A percentile compares a stretch with the other conserved stretches of the same genome.
phyloP scores from a whole-genome alignment of 371 early-diverging fungal genomes.

The Mortierella sp. region DNA sequence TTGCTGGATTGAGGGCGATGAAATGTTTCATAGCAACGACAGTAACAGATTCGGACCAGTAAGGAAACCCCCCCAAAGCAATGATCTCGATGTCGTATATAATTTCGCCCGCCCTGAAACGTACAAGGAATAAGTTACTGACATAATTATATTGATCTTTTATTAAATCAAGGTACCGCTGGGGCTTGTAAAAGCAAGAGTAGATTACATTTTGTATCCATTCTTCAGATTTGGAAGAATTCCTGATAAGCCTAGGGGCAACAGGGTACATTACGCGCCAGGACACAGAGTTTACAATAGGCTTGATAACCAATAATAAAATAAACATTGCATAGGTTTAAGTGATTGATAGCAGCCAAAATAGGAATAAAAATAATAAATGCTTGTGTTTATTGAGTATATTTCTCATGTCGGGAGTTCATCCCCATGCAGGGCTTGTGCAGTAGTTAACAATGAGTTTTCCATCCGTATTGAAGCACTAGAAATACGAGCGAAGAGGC shows the following conservation, averaged over 20 bases:
- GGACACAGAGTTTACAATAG: constrained; percentile 47
- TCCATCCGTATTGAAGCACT: constrained; percentile 87
- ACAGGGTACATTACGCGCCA: constrained; percentile 47
- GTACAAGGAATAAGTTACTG: background rate
- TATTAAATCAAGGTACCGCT: constrained; percentile 34
- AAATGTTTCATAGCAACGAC: constrained; percentile 86
- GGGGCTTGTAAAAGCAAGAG: constrained; percentile 35
- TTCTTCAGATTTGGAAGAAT: constrained; percentile 45
- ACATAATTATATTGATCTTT: background rate
- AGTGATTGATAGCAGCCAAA: background rate
- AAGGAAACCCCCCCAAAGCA: constrained; percentile 28
- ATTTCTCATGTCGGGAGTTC: constrained; percentile 16
- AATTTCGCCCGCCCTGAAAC: constrained; percentile 5
- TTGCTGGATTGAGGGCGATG: constrained; percentile 95
- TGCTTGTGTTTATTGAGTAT: constrained; percentile 15
- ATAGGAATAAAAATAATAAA: background rate
- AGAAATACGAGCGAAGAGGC: constrained; percentile 2
- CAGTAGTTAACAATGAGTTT: constrained; percentile 91
- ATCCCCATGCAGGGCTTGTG: constrained; percentile 93
- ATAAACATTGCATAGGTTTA: background rate
- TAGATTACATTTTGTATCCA: constrained; percentile 45
- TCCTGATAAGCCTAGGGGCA: constrained; percentile 33
- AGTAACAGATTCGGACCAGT: constrained; percentile 91
- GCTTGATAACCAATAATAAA: constrained; percentile 25
- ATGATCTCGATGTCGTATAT: background rate